Base-by-base conservation (phyloP, 345 rosid genomes). In the Passiflora organensis region DNA sequence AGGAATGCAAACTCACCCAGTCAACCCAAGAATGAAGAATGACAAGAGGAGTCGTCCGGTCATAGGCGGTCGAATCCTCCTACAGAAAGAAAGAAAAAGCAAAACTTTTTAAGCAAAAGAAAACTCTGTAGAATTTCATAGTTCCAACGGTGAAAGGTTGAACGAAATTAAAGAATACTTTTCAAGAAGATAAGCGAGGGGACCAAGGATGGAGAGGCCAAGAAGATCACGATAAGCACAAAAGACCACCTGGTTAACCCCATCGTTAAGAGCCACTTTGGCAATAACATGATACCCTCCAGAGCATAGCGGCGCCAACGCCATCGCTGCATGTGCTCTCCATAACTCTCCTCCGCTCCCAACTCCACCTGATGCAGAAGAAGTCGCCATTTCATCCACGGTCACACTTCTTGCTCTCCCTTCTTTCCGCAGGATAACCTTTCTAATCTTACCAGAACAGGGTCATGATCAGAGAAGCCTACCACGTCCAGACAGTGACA, bases 271-370 rank as follows among this genome's bases (percentile, higher is more conserved):
- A 56, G 99, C 99, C 15, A 89, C 83, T 79, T 89, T 93, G 48
- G 99, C 86, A 51, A 93, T 83, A 13, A 93, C 99, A 64, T 93
- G 99, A 71, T 93, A 89, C 15, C 99, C 96, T 32, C 99, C 99
- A 53, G 73, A 60, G 73, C 83, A 60, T 32, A 93, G 76, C 80
- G 89, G 99, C 45, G 86, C 95, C 70, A 84, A n/a, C 37, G 80
- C 95, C 99, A 93, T 74, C 53, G 91, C 83, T 28, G 75, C 61
- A 55, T 93, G 96, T 1, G 99, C 99, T 69, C 43, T 68, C 78
- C 75, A 43, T 13, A 65, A 72, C 17, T 85, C 59, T 53, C 59
- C 71, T n/a, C 59, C 65, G n/a, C n/a, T n/a, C 2, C 44, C 59
- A 44, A 4, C n/a, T n/a, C n/a, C n/a, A n/a, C n/a, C 12, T 48